A percentile compares a stretch with the other conserved stretches of the same genome.
Conservation (phyloP, 345 rosid species). For the Acer campestre region DNA sequence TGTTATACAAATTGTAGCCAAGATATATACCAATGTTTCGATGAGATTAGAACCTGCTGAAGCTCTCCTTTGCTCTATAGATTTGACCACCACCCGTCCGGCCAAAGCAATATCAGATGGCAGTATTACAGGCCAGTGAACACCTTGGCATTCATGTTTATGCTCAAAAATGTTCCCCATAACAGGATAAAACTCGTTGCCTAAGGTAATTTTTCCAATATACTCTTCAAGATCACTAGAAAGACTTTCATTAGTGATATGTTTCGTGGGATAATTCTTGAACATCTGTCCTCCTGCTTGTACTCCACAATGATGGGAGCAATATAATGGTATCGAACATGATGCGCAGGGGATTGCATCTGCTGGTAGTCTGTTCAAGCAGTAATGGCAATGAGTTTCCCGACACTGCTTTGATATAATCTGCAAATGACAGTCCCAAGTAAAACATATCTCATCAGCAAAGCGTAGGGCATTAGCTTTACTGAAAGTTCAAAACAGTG, state of each 20-base stretch:
- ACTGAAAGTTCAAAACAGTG: neutral
- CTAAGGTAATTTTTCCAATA: slow-evolving; percentile 39
- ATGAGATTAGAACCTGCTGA: slow-evolving; percentile 32
- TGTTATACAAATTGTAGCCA: neutral
- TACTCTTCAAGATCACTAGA: slow-evolving; percentile 41
- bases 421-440: slow-evolving; percentile 33
- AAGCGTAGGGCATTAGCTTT: neutral
- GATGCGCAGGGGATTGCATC: slow-evolving; percentile 73
- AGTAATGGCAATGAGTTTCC: slow-evolving; percentile 80
- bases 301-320: slow-evolving; percentile 68
- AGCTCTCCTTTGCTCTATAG: slow-evolving; percentile 39
- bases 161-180: slow-evolving; percentile 58
- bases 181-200: slow-evolving; percentile 22
- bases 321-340: slow-evolving; percentile 75
- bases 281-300: slow-evolving; percentile 52
- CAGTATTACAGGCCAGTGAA: slow-evolving; percentile 74
- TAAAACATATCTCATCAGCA: slow-evolving; percentile 9
- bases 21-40: slow-evolving; percentile 48
- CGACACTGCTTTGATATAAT: slow-evolving; percentile 65
- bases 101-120: slow-evolving; percentile 79
- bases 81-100: slow-evolving; percentile 65
- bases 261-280: slow-evolving; percentile 25
- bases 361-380: slow-evolving; percentile 73
- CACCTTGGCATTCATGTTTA: slow-evolving; percentile 80
- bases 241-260: slow-evolving; percentile 20